Conservation (phyloP, 2,329 filamentous ascomycete species). For the Talaromyces sp. region DNA sequence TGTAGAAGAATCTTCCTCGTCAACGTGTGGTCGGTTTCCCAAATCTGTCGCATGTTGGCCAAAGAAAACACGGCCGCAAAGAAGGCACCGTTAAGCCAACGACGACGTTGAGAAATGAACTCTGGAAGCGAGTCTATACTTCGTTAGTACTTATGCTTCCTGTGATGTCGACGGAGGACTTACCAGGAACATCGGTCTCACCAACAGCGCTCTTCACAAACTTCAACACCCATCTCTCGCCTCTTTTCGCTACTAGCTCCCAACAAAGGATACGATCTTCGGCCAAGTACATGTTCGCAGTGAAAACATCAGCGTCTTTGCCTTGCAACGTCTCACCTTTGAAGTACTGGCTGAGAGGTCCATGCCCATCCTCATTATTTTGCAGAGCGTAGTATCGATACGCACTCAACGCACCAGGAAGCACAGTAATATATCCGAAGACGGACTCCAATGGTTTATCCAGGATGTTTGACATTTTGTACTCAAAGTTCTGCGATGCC, state of each 20-base stretch:
- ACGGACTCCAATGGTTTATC: constrained; percentile 96
- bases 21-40: constrained; percentile 86
- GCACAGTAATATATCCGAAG: constrained; percentile 95
- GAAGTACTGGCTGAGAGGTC: constrained; percentile 96
- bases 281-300: constrained; percentile 97
- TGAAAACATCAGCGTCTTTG: constrained; percentile 94
- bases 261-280: constrained; percentile 99
- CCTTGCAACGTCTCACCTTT: constrained; percentile 97
- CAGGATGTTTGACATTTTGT: constrained; percentile 99
- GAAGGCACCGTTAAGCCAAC: constrained; percentile 98
- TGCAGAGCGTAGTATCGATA: constrained; percentile 95
- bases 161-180: constrained; percentile 33
- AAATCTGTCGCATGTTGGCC: constrained; percentile 90
- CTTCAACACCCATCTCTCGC: constrained; percentile 94
- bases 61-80: constrained; percentile 97
- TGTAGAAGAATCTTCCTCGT: constrained; percentile 86
- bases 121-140: constrained; percentile 80
- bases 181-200: constrained; percentile 96
- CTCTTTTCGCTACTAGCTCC: constrained; percentile 91
- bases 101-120: constrained; percentile 91
- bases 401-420: constrained; percentile 90
- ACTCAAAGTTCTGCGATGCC: constrained; percentile 97
- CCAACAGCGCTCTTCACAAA: constrained; percentile 96
- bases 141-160: not conserved
- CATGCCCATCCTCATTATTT: constrained; percentile 93